Conservation (phyloP, 1,139 yeast genomes). For the Pneumocystis carinii region DNA sequence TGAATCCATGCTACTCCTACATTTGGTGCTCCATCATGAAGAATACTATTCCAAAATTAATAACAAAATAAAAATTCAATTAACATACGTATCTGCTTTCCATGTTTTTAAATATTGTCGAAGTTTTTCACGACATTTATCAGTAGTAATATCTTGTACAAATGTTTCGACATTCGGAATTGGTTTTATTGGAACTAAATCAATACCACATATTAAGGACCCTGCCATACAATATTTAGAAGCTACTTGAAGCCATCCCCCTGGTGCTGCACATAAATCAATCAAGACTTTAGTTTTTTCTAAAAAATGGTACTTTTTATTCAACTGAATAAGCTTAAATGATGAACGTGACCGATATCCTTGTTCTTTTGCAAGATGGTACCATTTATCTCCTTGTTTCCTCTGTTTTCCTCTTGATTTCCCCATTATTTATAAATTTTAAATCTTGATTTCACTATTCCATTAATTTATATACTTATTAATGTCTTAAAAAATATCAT, state of each 20-base stretch:
- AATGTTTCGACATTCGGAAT: constrained; percentile 87
- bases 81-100: constrained; percentile 62
- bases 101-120: constrained; percentile 96
- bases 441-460: too few species aligned
- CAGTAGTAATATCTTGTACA: constrained; percentile 94
- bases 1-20: constrained; percentile 99
- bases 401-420: neutral
- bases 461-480: too few species aligned
- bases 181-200: constrained; percentile 90
- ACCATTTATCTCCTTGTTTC: neutral
- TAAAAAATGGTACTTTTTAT: constrained; percentile 85
- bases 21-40: constrained; percentile 99
- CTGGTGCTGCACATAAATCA: constrained; percentile 98
- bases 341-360: constrained; percentile 99
- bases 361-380: constrained; percentile 15
- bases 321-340: constrained; percentile 83
- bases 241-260: constrained; percentile 83
- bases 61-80: neutral
- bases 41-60: constrained; percentile 34
- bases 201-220: constrained; percentile 91
- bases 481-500: too few species aligned
- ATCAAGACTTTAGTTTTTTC: constrained; percentile 95
- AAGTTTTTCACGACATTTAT: constrained; percentile 84
- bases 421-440: neutral
- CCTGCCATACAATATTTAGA: constrained; percentile 82